A percentile compares a stretch with the other conserved stretches of the same genome.
phyloP scores from a whole-genome alignment of 495 filamentous ascomycete genomes.

The Hypoxylon crocopeplum region DNA sequence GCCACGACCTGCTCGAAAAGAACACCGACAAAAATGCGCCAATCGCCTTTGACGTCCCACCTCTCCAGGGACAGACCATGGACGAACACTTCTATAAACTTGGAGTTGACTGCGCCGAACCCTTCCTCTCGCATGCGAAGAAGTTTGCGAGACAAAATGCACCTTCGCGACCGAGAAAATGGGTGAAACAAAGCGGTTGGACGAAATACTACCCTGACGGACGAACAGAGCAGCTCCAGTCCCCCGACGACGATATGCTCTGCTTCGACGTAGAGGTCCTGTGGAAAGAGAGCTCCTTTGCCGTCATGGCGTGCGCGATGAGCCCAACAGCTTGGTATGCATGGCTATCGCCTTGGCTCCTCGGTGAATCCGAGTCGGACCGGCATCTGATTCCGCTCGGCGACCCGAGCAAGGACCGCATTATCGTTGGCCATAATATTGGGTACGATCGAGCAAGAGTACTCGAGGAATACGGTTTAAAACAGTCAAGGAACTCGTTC shows the following conservation, averaged over 20 bases:
- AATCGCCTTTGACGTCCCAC: constrained; percentile 84
- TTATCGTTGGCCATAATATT: constrained; percentile 94
- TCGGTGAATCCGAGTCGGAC: constrained; percentile 79
- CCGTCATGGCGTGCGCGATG: constrained; percentile 94
- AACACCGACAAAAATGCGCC: constrained; percentile 76
- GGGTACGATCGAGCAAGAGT: constrained; percentile 93
- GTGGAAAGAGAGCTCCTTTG: constrained; percentile 89
- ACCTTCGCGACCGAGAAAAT: constrained; percentile 78
- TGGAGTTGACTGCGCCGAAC: constrained; percentile 85
- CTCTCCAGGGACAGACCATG: constrained; percentile 77
- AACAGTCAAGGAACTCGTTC: constrained; percentile 84
- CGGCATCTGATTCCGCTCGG: constrained; percentile 87
- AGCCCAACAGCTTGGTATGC: constrained; percentile 92
- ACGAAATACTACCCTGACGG: constrained; percentile 87
- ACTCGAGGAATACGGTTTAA: constrained; percentile 84
- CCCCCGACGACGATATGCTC: constrained; percentile 79
- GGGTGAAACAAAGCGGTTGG: constrained; percentile 86
- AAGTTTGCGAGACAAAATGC: constrained; percentile 69
- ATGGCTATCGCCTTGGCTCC: constrained; percentile 95
- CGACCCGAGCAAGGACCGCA: constrained; percentile 67
- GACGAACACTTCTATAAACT: constrained; percentile 97
- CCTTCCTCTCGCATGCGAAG: constrained; percentile 80
- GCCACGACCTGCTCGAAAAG: constrained; percentile 90
- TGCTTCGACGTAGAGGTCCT: constrained; percentile 97
- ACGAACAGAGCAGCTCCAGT: constrained; percentile 69